These are phyloP conservation scores for Aspergillus biplanus DNA, from an alignment of 495 filamentous ascomycete species.

Conservation along the genomic window DNA sequence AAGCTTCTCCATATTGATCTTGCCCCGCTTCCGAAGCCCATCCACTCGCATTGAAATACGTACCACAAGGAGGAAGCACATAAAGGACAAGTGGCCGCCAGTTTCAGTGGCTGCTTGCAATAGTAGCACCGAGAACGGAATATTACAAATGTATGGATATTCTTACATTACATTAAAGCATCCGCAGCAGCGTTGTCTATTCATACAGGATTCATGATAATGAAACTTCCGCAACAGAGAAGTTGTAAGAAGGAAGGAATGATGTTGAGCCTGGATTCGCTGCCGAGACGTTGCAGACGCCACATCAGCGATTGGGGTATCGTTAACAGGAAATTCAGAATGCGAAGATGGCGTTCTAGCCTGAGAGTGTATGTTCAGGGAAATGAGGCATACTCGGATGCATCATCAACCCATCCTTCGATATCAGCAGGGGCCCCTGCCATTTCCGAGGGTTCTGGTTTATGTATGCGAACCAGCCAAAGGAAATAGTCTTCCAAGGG, in stretches of 20 bases:
- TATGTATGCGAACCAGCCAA: slow-evolving; percentile 63
- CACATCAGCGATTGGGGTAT: slow-evolving; percentile 17
- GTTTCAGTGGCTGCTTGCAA: background rate
- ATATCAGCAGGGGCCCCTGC: slow-evolving; percentile 18
- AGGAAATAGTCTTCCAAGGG: slow-evolving; percentile 69
- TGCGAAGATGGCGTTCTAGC: background rate
- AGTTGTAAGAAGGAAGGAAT: slow-evolving; percentile 8
- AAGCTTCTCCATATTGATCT: too few species aligned
- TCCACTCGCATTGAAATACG: too few species aligned
- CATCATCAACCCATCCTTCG: slow-evolving; percentile 27
- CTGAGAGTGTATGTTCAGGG: slow-evolving; percentile 10
- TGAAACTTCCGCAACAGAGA: slow-evolving; percentile 17
- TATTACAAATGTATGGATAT: background rate
- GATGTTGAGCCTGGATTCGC: background rate
- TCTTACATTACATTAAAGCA: slow-evolving; percentile 14
- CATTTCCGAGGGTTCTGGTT: slow-evolving; percentile 48
- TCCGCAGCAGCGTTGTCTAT: slow-evolving; percentile 4
- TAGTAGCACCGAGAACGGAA: background rate
- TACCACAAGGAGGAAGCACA: too few species aligned
- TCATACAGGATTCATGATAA: slow-evolving; percentile 10
- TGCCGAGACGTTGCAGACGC: too few species aligned
- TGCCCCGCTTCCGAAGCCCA: too few species aligned
- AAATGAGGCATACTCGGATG: slow-evolving; percentile 20
- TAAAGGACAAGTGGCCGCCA: too few species aligned
- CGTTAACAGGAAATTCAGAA: slow-evolving; percentile 11